Conservation (phyloP, 306 rosid species). For the Malus orientalis region DNA sequence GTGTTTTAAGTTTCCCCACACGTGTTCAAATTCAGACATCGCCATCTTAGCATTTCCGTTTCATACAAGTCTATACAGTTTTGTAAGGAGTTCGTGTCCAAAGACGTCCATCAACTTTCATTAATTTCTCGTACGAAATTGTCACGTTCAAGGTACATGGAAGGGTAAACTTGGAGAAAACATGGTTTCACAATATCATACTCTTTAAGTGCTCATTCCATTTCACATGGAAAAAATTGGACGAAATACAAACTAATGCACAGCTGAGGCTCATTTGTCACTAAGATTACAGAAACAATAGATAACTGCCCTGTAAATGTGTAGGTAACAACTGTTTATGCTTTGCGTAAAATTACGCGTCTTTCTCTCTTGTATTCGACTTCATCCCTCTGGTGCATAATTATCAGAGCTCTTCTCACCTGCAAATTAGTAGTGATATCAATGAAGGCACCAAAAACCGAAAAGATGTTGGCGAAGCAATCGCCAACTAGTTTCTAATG, state of each 20-base stretch:
- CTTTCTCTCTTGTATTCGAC: conserved; percentile 96
- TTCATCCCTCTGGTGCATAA: conserved; percentile 99
- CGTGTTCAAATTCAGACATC: background rate
- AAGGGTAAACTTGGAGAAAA: no score
- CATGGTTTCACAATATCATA: background rate
- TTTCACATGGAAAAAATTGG: background rate
- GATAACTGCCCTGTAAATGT: background rate
- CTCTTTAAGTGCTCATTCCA: background rate
- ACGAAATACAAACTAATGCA: background rate
- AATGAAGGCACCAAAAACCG: background rate
- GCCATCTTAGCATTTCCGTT: background rate
- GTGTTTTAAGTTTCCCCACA: no score
- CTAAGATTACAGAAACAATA: background rate
- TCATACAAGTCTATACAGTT: fast-evolving
- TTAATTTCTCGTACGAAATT: background rate
- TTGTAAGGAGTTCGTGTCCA: no score
- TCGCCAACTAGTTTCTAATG: background rate
- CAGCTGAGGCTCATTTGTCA: background rate
- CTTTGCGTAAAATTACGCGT: conserved; percentile 69
- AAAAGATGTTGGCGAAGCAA: background rate
- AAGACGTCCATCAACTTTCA: background rate
- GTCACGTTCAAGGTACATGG: no score
- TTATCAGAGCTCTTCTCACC: conserved; percentile 95
- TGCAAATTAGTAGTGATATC: conserved; percentile 21
- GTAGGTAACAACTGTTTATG: conserved; percentile 17